Evolutionary conservation across 495 filamentous ascomycete species (phyloP), one percentile per base, ranked within the genome.

Genomic region (Terfezia claveryi): DNA sequence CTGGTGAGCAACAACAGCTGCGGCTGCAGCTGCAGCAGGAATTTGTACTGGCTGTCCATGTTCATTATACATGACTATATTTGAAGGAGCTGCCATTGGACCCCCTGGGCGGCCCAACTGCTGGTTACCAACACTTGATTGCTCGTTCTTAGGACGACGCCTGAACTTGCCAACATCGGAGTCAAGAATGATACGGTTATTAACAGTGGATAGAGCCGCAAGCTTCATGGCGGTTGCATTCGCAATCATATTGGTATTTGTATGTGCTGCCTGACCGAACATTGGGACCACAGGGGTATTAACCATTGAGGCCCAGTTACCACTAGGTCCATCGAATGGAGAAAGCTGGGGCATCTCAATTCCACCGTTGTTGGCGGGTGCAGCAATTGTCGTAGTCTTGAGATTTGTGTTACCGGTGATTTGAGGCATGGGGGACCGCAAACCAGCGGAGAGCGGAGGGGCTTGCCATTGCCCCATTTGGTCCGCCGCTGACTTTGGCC

Each of bases 191-290:
- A 98, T 94, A 17, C 91, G 84, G 68, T 96, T 96, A 70, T 95
- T 96, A 55, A 98, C 91, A 5, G 91, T 98, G 10, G 89, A 95
- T 38, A 98, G 72, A 17, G 91, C 91, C 54, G 91, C 91, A 46
- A 98, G 76, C 68, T 96, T 98, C 91, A 98, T 98, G 14, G 91
- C 91, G 10, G 91, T 96, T 9, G 91, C 92, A 66, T 96, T 96
- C 49, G 91, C 91, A 54, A 98, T 85, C 88, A 98, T 95, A 62
- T 98, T 92, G 14, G 88, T 91, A 64, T 93, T 86, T 52, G 75
- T 79, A 32, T 32, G n/a, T 38, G 71, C 73, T 37, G 67, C 69
- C 32, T 66, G 61, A 36, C 58, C 56, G 67, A 98, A 98, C 53
- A 77, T 88, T 7, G 85, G 70, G 23, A 86, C 86, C 84, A 96